Base-by-base conservation (phyloP, 192 early-diverging fungal species). In the Thoreauomyces humboldtii region DNA sequence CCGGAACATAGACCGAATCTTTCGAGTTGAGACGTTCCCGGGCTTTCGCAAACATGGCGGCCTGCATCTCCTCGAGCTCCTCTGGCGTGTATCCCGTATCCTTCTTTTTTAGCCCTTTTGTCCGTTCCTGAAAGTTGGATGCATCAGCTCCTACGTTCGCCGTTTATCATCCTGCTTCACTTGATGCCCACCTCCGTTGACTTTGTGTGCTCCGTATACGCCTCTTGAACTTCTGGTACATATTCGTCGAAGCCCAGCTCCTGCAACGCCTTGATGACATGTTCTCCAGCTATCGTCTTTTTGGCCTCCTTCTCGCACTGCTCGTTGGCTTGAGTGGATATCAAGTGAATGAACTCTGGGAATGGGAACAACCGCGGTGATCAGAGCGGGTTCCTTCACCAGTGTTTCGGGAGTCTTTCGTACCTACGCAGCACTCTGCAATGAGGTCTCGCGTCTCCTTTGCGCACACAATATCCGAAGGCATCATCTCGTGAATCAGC, bases 271-370 rank as follows among this genome's bases (percentile, higher is more conserved):
- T 83, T 61, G 24, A 99, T 77, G 7, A 99, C 92, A 69, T 99
- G 96, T 60, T 99, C 96, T 11, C 93, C 94, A 0, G 93, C 88
- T 63, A 99, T 99, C 7, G 96, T 97, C 81, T 96, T 99, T 69
- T 94, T 94, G 3, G 85, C 76, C 59, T 95, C 95, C 64, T 95
- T 94, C 72, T 99, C 96, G 73, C 94, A 97, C 33, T 90, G 87
- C 55, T 96, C 94, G 73, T 95, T 99, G 11, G 96, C 92, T 72
- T 95, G 87, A 3, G 93, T 90, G 24, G 95, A 89, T 28, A 98
- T 81, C 67, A 98, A 74, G 47, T 98, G 95, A 41, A 98, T 95
- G 64, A 98, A 97, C 73, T 98, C 95, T 91, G 31, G 37, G 7
- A 17, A 24, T 24, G 17, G 38, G 17, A 56, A 15, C 14, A 65